phyloP scores from a whole-genome alignment of 495 filamentous ascomycete species.

The Lasiosphaeriaceae sp. region DNA sequence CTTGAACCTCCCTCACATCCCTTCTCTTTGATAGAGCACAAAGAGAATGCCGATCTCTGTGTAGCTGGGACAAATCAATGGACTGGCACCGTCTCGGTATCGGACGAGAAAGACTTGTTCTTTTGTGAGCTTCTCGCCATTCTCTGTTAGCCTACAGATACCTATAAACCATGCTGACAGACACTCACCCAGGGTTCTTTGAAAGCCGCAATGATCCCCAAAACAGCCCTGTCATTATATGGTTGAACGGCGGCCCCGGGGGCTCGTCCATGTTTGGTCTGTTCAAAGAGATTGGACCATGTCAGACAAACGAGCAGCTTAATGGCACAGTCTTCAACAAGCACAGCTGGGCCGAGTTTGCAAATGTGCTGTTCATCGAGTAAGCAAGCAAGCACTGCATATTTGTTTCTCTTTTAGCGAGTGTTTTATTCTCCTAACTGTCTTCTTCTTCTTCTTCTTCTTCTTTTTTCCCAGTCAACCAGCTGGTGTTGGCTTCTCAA shows the following conservation, averaged over 20 bases:
- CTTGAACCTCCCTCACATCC: background rate
- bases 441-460: too few species aligned
- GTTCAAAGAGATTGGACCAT: conserved; percentile 19
- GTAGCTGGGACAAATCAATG: conserved; percentile 3
- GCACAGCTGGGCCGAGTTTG: conserved; percentile 58
- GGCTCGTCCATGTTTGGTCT: conserved; percentile 26
- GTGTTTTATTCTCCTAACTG: background rate
- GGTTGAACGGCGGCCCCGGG: conserved; percentile 50
- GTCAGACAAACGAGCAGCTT: conserved; percentile 13
- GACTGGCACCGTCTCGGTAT: background rate
- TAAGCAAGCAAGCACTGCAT: background rate
- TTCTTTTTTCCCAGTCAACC: conserved; percentile 1
- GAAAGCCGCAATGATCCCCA: conserved; percentile 47
- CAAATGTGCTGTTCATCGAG: conserved; percentile 62
- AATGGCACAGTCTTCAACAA: conserved; percentile 24
- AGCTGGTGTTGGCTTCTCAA: conserved; percentile 2
- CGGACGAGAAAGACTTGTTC: conserved; percentile 2
- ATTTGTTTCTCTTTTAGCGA: background rate
- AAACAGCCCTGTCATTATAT: conserved; percentile 48
- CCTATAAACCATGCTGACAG: background rate
- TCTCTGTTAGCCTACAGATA: too few species aligned
- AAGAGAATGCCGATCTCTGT: background rate
- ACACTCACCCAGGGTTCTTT: conserved; percentile 27
- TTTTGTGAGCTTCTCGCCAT: background rate
- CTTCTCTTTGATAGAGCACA: background rate